These are phyloP conservation scores for Leccinum variabile DNA, from an alignment of 1,284 basidiomycete genomes.

Conservation along the genomic window DNA sequence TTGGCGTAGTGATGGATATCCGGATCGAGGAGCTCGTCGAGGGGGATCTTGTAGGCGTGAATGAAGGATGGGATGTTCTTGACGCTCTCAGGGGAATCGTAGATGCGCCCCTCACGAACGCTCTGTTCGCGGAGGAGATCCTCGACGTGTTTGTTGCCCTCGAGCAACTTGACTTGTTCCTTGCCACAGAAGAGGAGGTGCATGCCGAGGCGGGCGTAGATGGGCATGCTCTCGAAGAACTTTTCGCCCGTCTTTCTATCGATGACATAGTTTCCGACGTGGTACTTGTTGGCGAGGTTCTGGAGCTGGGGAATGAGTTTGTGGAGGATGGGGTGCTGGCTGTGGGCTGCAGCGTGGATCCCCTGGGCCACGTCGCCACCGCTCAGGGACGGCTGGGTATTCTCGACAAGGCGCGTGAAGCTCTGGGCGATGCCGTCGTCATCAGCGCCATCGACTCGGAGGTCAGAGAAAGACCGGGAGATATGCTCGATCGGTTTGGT, in stretches of 20 bases:
- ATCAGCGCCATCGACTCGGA: conserved; percentile 16
- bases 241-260: conserved; percentile 58
- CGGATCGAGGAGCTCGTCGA: conserved; percentile 65
- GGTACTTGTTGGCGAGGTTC: conserved; percentile 50
- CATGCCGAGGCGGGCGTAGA: conserved; percentile 72
- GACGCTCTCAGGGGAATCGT: conserved; percentile 53
- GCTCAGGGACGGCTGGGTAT: conserved; percentile 32
- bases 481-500: conserved; percentile 28
- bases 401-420: conserved; percentile 44
- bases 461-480: conserved; percentile 14
- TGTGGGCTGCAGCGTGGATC: conserved; percentile 44
- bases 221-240: conserved; percentile 80
- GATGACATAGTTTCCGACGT: conserved; percentile 68
- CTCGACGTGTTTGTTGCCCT: conserved; percentile 50
- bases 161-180: conserved; percentile 53
- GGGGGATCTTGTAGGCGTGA: conserved; percentile 64
- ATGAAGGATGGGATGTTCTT: conserved; percentile 73
- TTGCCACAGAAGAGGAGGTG: conserved; percentile 74
- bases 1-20: conserved; percentile 62
- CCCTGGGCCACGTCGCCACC: conserved; percentile 42
- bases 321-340: conserved; percentile 39
- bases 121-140: conserved; percentile 65
- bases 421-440: conserved; percentile 39
- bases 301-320: conserved; percentile 56
- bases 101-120: conserved; percentile 61